Conservation (phyloP, 768 basidiomycete genomes). For the Asterophora parasitica region DNA sequence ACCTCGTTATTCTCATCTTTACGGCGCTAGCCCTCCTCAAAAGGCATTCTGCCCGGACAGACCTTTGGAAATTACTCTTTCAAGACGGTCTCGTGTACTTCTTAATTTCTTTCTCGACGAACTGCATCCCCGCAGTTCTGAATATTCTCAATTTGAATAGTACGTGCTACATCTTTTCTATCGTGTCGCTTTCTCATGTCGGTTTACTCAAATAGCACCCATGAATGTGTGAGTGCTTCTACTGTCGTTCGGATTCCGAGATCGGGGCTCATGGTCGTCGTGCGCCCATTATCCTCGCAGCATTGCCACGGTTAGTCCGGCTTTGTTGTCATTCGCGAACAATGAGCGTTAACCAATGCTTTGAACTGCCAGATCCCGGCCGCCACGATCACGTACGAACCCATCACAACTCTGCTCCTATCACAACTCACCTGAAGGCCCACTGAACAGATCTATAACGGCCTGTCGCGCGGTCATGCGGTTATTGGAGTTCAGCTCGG, state of each 20-base stretch:
- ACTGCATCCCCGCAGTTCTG: conserved; percentile 62
- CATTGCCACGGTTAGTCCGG: conserved; percentile 45
- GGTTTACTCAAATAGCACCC: conserved; percentile 30
- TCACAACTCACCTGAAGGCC: conserved; percentile 4
- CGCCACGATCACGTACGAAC: conserved; percentile 54
- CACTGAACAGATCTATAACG: conserved; percentile 44
- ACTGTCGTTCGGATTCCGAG: background rate
- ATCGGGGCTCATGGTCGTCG: conserved; percentile 1
- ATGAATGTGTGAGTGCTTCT: conserved; percentile 43
- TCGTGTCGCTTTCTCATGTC: conserved; percentile 6
- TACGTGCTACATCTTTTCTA: conserved; percentile 26
- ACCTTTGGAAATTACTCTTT: conserved; percentile 67
- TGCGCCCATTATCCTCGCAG: conserved; percentile 24
- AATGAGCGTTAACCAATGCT: conserved; percentile 10
- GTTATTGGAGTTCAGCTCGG: conserved; percentile 49
- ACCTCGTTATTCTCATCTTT: conserved; percentile 53
- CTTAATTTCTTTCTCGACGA: conserved; percentile 58
- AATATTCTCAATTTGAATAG: conserved; percentile 57
- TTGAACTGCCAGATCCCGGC: conserved; percentile 46
- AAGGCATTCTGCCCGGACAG: conserved; percentile 49
- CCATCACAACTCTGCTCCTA: background rate
- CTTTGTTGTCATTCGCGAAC: background rate
- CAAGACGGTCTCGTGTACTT: conserved; percentile 73
- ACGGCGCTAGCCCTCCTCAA: conserved; percentile 50
- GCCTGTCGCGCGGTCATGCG: conserved; percentile 68